These are phyloP conservation scores for Vaucheria bursata DNA, from an alignment of 352 stramenopile species.

Conservation along the genomic window DNA sequence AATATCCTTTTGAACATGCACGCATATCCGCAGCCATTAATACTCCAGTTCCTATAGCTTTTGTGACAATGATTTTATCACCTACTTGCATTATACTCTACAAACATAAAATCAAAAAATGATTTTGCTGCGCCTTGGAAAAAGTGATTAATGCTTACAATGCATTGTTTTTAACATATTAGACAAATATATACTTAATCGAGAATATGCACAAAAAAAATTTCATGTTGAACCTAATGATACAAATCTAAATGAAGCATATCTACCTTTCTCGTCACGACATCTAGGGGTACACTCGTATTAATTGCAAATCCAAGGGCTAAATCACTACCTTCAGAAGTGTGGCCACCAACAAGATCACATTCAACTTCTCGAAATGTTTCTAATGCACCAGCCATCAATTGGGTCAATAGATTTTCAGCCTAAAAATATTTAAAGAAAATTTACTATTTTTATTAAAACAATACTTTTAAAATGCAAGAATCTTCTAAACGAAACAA, in stretches of 20 bases:
- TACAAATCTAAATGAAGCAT: too few species aligned
- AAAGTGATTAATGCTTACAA: too few species aligned
- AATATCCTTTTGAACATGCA: slow-evolving; percentile 32
- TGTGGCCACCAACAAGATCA: slow-evolving; percentile 58
- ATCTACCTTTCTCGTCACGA: background rate
- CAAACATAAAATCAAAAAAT: too few species aligned
- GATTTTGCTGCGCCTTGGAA: too few species aligned
- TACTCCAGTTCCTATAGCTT: slow-evolving; percentile 54
- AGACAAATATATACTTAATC: too few species aligned
- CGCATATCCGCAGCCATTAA: slow-evolving; percentile 60
- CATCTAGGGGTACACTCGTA: slow-evolving; percentile 32
- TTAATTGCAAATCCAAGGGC: slow-evolving; percentile 54
- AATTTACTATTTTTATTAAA: too few species aligned
- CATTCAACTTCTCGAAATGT: slow-evolving; percentile 52
- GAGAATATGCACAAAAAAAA: too few species aligned
- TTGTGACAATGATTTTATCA: slow-evolving; percentile 56
- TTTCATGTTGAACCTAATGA: too few species aligned
- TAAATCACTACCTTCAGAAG: slow-evolving; percentile 56
- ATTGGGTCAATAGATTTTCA: slow-evolving; percentile 51
- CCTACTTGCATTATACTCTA: slow-evolving; percentile 47
- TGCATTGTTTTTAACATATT: too few species aligned
- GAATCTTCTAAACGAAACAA: too few species aligned
- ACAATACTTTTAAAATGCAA: too few species aligned
- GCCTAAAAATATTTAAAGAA: too few species aligned
- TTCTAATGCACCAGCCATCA: slow-evolving; percentile 50